These are phyloP conservation scores for Dissophora ornata DNA, from an alignment of 192 early-diverging fungal species.

Conservation along the genomic window DNA sequence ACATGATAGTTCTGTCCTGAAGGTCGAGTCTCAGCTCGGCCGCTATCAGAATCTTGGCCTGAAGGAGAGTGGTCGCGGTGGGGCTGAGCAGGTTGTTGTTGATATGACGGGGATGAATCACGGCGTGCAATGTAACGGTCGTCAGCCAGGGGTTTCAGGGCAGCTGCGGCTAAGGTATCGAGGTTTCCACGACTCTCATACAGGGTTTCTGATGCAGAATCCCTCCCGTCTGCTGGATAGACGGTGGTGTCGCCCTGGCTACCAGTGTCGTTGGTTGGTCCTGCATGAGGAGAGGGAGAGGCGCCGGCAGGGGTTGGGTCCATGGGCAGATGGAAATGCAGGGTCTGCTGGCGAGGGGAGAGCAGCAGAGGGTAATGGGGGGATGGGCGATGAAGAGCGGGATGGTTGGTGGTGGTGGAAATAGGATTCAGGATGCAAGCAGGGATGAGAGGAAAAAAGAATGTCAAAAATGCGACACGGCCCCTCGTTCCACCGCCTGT, in stretches of 20 bases:
- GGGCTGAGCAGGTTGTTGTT: too few relatives aligned
- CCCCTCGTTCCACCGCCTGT: too few relatives aligned
- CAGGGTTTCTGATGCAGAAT: background rate
- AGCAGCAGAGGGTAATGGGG: background rate
- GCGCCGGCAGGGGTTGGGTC: too few relatives aligned
- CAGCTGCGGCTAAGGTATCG: slow-evolving; percentile 40
- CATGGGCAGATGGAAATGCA: too few relatives aligned
- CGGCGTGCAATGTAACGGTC: background rate
- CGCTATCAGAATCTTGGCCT: background rate
- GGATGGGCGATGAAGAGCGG: too few relatives aligned
- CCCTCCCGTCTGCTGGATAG: background rate
- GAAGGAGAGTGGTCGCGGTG: background rate
- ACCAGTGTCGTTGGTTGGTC: background rate
- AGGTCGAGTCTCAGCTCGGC: background rate
- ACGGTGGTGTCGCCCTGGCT: background rate
- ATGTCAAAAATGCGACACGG: too few relatives aligned
- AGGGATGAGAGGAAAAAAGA: too few relatives aligned
- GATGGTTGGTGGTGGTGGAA: too few relatives aligned
- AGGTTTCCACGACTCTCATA: slow-evolving; percentile 31
- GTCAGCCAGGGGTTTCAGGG: slow-evolving; percentile 29
- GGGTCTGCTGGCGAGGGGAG: too few relatives aligned
- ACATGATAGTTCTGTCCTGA: background rate
- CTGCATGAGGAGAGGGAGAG: too few relatives aligned
- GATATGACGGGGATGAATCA: background rate
- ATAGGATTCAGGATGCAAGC: too few relatives aligned